phyloP scores from a whole-genome alignment of 1,284 basidiomycete genomes.

The Moesziomyces parantarcticus region DNA sequence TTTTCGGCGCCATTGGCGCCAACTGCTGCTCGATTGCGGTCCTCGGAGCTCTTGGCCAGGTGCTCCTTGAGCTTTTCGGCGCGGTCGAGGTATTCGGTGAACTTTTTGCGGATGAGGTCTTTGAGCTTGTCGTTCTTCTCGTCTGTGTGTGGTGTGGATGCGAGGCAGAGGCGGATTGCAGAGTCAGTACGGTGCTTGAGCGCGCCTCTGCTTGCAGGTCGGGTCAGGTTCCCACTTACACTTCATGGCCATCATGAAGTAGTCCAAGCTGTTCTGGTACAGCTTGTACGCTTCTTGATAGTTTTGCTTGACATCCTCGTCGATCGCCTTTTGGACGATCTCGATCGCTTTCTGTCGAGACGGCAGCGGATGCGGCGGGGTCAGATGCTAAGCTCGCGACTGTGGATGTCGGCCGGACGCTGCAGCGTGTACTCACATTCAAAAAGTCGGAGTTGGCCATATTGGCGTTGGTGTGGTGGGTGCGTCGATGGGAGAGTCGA shows the following conservation, averaged over 20 bases:
- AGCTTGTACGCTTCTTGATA: constrained; percentile 93
- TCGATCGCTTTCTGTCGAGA: constrained; percentile 84
- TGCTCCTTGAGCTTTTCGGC: constrained; percentile 89
- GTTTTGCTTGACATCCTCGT: constrained; percentile 92
- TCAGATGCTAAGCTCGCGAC: not conserved
- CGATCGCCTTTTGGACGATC: constrained; percentile 93
- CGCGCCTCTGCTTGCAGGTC: no score
- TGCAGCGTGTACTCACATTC: constrained; percentile 29
- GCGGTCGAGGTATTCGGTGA: constrained; percentile 89
- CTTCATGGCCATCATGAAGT: constrained; percentile 92
- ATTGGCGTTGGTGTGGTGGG: constrained; percentile 1
- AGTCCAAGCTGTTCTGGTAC: constrained; percentile 89
- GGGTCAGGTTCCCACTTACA: constrained; percentile 70
- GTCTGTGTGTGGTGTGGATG: constrained; percentile 72
- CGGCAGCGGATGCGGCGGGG: not conserved
- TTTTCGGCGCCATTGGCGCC: constrained; percentile 77
- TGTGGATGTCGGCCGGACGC: not conserved
- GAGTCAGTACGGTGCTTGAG: no score
- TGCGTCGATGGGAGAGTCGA: no score
- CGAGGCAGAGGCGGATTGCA: no score
- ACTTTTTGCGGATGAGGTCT: constrained; percentile 85
- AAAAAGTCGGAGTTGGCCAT: constrained; percentile 64
- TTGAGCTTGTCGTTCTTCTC: constrained; percentile 97
- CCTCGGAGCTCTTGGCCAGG: constrained; percentile 73
- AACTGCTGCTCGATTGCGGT: constrained; percentile 79